Evolutionary conservation across 306 rosid genomes (phyloP).

Genomic region (Vigna hirtella): DNA sequence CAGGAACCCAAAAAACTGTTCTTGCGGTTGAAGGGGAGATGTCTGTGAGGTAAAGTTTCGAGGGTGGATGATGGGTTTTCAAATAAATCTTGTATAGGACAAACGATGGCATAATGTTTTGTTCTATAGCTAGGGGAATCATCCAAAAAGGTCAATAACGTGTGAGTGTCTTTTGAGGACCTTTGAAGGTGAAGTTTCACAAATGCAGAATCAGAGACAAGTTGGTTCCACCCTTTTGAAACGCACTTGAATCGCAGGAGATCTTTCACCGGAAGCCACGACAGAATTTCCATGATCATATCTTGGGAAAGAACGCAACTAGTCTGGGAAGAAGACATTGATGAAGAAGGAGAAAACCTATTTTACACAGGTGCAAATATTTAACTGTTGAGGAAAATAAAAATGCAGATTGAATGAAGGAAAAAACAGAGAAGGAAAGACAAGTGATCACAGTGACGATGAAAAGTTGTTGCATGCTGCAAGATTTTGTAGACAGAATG

Average conservation of each 20-base stretch:
- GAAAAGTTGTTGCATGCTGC: too few relatives aligned
- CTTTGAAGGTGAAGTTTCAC: background rate
- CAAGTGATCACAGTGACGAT: too few relatives aligned
- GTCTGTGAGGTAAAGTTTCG: too few relatives aligned
- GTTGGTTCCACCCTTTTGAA: background rate
- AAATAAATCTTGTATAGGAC: background rate
- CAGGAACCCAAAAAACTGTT: background rate
- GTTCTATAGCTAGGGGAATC: too few relatives aligned
- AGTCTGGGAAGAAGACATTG: background rate
- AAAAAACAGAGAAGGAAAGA: too few relatives aligned
- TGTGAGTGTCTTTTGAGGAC: background rate
- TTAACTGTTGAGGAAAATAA: too few relatives aligned
- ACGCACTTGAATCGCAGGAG: conserved; percentile 1
- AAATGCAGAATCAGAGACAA: background rate
- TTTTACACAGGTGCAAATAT: background rate
- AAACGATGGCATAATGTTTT: background rate
- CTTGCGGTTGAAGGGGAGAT: background rate
- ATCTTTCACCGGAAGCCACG: background rate
- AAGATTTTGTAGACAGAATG: too few relatives aligned
- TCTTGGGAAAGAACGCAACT: background rate
- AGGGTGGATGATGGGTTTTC: background rate
- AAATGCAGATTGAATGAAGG: too few relatives aligned
- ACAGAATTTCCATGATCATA: background rate
- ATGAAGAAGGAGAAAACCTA: background rate
- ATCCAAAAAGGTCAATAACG: background rate